phyloP scores from a whole-genome alignment of 352 stramenopile species.

The Globisporangium lucens region DNA sequence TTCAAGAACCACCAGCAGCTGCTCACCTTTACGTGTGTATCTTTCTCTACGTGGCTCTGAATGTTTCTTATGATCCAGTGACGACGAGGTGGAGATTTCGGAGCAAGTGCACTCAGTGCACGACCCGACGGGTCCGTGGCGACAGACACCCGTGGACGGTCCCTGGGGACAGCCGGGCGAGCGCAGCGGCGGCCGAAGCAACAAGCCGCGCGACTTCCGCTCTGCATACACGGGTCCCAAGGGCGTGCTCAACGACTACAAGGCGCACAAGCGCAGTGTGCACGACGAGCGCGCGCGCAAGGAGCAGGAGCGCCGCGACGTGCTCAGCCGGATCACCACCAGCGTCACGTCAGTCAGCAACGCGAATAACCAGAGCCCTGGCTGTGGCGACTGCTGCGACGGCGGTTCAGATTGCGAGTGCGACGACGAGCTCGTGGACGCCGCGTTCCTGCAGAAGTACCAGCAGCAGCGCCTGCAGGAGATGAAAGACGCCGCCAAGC shows the following conservation, averaged over 20 bases:
- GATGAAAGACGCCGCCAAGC: conserved; percentile 41
- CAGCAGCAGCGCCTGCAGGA: conserved; percentile 58
- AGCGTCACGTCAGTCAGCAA: conserved; percentile 21
- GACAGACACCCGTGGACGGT: conserved; percentile 40
- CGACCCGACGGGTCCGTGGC: conserved; percentile 71
- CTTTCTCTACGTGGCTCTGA: neutral
- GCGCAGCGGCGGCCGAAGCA: conserved; percentile 16
- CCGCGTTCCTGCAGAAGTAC: conserved; percentile 60
- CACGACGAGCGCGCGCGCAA: conserved; percentile 46
- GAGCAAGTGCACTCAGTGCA: conserved; percentile 62
- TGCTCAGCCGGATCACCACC: conserved; percentile 66
- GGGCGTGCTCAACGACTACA: conserved; percentile 82
- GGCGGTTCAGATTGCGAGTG: conserved; percentile 29
- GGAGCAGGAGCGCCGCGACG: conserved; percentile 45
- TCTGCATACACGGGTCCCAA: conserved; percentile 77
- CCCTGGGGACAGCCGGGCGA: conserved; percentile 44
- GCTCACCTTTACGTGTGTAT: neutral
- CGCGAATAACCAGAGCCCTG: conserved; percentile 11
- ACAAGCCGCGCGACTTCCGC: conserved; percentile 41
- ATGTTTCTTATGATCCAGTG: conserved; percentile 22
- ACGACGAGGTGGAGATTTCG: conserved; percentile 52
- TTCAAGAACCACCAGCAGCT: conserved; percentile 1
- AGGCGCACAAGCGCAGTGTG: conserved; percentile 65
- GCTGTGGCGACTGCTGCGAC: conserved; percentile 15
- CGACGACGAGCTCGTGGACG: conserved; percentile 49